Base-by-base conservation (phyloP, 2,329 filamentous ascomycete genomes). In the Phaeosphaeriaceae sp. region DNA sequence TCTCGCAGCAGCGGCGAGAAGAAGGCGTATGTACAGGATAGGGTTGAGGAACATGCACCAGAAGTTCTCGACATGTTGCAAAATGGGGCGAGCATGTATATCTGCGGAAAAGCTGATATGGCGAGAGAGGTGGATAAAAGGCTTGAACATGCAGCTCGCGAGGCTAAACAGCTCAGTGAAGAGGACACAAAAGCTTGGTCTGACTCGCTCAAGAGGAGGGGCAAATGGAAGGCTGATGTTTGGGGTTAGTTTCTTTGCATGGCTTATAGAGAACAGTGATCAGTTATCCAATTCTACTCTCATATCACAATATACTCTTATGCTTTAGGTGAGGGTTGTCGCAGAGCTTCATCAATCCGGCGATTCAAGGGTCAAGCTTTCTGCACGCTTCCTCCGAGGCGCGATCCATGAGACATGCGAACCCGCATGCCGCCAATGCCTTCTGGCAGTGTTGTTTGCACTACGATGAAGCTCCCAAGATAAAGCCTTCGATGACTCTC, bases 211-310 rank as follows among this genome's bases (percentile, higher is more conserved):
- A 84, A 83, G 77, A 82, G 78, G 64, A 76, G 76, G 25, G 79
- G 78, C n/a, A 84, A 83, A 67, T 85, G 83, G 82, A 79, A 80
- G 63, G 82, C 84, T 63, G 83, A 85, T 76, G 82, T 85, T 45
- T 85, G 83, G 83, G 80, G 80, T 21, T 82, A 52, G 58, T 27
- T 5, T 27, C 25, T 27, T 27, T 27, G 25, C 25, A 27, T 27
- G 9, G 25, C 25, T 27, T 27, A 27, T 27, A 27, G 5, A 27
- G 25, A 27, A 27, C 9, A 9, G 25, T 27, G 25, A 27, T 27
- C 25, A 27, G 5, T 27, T 4, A 27, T 9, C 25, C 25, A 27
- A 27, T 27, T 4, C 9, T 9, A 27, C 25, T 9, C 9, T 27
- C 25, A 27, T 9, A 27, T 27, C 9, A 27, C 9, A 27, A 27